Evolutionary conservation across 2,329 filamentous ascomycete species (phyloP).

Genomic region (Sphaerulina populicola): DNA sequence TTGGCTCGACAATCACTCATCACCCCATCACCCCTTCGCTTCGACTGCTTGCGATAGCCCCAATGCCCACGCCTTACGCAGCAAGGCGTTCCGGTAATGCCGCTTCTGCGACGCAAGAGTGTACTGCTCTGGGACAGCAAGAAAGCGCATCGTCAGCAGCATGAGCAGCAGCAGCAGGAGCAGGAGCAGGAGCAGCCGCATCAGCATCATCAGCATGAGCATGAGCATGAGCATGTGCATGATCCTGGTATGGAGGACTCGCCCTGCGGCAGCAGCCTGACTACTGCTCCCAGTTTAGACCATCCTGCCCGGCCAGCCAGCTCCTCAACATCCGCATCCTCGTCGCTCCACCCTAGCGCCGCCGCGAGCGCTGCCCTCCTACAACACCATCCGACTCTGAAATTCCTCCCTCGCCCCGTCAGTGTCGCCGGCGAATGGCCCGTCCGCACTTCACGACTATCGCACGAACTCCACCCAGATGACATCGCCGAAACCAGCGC

Average conservation of each 20-base stretch:
- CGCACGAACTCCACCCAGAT: slow-evolving; percentile 23
- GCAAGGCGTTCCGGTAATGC: slow-evolving; percentile 29
- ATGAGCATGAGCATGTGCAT: not conserved
- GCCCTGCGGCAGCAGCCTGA: not conserved
- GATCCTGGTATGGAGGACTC: not conserved
- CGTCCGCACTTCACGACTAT: slow-evolving; percentile 18
- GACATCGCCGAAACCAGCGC: slow-evolving; percentile 21
- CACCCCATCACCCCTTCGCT: not conserved
- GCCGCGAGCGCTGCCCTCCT: slow-evolving; percentile 11
- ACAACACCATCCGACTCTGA: not conserved
- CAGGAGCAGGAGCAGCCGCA: not conserved
- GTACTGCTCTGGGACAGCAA: slow-evolving; percentile 33
- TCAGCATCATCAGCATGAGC: not conserved
- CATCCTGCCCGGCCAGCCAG: not conserved
- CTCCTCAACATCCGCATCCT: slow-evolving; percentile 10
- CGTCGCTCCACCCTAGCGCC: slow-evolving; percentile 12
- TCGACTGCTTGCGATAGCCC: slow-evolving; percentile 2
- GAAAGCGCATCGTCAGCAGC: slow-evolving; percentile 4
- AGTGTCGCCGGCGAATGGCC: slow-evolving; percentile 11
- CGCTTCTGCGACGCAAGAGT: slow-evolving; percentile 37
- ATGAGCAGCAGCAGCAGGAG: not conserved
- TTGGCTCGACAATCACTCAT: not conserved
- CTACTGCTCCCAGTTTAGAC: not conserved
- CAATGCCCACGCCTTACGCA: slow-evolving; percentile 15
- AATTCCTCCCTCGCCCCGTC: slow-evolving; percentile 8